Evolutionary conservation across 2,329 filamentous ascomycete genomes (phyloP).

Genomic region (Blastomyces gilchristii): DNA sequence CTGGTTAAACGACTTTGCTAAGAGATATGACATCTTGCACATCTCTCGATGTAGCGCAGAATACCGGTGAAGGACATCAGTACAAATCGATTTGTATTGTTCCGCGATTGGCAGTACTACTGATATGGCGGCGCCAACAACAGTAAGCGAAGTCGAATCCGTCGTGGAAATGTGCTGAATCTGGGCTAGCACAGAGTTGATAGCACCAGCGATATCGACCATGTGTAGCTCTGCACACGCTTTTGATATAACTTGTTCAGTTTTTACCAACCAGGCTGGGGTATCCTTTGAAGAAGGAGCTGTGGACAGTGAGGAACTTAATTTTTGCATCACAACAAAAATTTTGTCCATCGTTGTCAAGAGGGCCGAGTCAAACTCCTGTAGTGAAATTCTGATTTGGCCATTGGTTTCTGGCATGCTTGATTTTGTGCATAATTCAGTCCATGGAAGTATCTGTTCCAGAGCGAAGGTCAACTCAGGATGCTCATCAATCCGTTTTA

Average conservation of each 20-base stretch:
- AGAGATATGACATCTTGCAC: constrained; percentile 62
- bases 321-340: constrained; percentile 67
- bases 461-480: constrained; percentile 56
- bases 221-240: constrained; percentile 52
- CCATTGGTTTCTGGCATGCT: constrained; percentile 13
- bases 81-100: constrained; percentile 58
- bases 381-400: constrained; percentile 20
- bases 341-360: constrained; percentile 62
- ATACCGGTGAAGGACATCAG: constrained; percentile 49
- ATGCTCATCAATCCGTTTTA: constrained; percentile 35
- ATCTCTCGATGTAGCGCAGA: constrained; percentile 57
- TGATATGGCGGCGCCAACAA: constrained; percentile 49
- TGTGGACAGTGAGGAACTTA: constrained; percentile 46
- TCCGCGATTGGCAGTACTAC: constrained; percentile 60
- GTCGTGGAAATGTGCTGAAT: constrained; percentile 39
- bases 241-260: constrained; percentile 43
- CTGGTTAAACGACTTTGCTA: constrained; percentile 67
- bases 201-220: constrained; percentile 41
- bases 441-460: constrained; percentile 57
- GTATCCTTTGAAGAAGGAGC: constrained; percentile 53
- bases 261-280: constrained; percentile 50
- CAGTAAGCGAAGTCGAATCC: constrained; percentile 32
- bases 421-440: constrained; percentile 28
- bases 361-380: constrained; percentile 48
- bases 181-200: constrained; percentile 37